Percentiles rank a stretch among this genome's conserved stretches.
Conservation (phyloP, 805 yeast species). For the Dipodascus albidus region DNA sequence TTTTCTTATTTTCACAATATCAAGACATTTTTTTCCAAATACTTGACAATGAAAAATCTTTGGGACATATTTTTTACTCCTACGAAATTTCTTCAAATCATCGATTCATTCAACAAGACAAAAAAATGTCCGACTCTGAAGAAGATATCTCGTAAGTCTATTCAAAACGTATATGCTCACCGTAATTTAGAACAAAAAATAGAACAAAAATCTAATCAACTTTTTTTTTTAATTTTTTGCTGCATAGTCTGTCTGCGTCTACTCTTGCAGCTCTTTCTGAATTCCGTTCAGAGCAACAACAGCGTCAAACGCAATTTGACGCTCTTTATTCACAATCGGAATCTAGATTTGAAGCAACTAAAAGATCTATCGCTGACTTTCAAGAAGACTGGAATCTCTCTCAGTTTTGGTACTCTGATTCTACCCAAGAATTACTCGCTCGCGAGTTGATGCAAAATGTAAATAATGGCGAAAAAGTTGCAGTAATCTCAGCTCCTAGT, state of each 20-base stretch:
- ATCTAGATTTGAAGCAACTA: constrained; percentile 32
- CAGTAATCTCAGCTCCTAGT: constrained; percentile 81
- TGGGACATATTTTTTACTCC: not conserved
- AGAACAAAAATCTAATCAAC: not conserved
- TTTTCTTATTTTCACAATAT: too few species aligned
- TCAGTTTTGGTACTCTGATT: constrained; percentile 77
- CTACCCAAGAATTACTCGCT: constrained; percentile 58
- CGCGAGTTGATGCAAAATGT: constrained; percentile 70
- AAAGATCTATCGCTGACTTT: constrained; percentile 50
- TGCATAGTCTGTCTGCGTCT: constrained; percentile 31
- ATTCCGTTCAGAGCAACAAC: constrained; percentile 53
- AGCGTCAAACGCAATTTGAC: constrained; percentile 44
- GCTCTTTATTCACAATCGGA: constrained; percentile 47
- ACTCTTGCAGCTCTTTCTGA: constrained; percentile 47
- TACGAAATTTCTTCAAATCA: not conserved
- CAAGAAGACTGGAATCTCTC: constrained; percentile 92
- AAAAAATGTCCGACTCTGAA: not conserved
- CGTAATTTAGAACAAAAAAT: too few species aligned
- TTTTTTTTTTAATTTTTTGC: not conserved
- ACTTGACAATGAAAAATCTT: too few species aligned
- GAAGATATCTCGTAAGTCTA: not conserved
- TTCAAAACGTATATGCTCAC: too few species aligned
- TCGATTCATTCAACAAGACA: not conserved
- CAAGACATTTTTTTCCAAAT: too few species aligned
- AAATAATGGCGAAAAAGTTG: constrained; percentile 42